Evolutionary conservation across 139 green algal species (phyloP).

Genomic region (Tetradesmus obliquus): DNA sequence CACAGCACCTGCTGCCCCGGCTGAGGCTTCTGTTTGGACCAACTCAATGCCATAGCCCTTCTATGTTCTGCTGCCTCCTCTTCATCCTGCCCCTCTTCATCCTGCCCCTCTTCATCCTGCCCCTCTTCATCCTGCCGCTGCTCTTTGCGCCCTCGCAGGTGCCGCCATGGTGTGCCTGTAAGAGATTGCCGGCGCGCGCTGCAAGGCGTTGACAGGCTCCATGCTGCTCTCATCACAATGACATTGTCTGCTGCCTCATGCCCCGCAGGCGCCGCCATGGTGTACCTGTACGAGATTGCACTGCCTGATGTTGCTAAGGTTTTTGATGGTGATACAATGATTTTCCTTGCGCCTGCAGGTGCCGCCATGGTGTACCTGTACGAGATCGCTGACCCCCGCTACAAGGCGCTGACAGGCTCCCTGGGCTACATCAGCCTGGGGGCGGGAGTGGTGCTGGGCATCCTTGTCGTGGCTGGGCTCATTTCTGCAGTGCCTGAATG

Average conservation of each 20-base stretch:
- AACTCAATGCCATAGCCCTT: no score
- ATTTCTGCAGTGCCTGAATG: slow-evolving; percentile 9
- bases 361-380: slow-evolving; percentile 45
- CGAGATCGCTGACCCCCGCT: slow-evolving; percentile 24
- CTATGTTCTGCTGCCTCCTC: no score
- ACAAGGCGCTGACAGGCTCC: slow-evolving; percentile 40
- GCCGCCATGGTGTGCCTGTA: no score
- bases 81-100: no score
- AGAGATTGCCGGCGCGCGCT: no score
- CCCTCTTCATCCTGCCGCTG: no score
- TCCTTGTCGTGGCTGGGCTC: slow-evolving; percentile 19
- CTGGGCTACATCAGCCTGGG: slow-evolving; percentile 42
- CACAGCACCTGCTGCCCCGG: no score
- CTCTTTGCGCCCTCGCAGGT: no score
- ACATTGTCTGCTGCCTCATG: neutral
- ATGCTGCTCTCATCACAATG: neutral
- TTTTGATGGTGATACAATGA: neutral
- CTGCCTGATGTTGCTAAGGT: no score
- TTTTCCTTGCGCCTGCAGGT: slow-evolving; percentile 1
- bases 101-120: no score
- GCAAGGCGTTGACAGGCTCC: neutral
- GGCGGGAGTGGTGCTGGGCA: slow-evolving; percentile 36
- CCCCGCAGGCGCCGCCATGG: neutral
- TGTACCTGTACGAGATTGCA: neutral
- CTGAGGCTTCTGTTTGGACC: no score